Conservation (phyloP, 2,329 filamentous ascomycete species). For the Colletotrichum liriopes region DNA sequence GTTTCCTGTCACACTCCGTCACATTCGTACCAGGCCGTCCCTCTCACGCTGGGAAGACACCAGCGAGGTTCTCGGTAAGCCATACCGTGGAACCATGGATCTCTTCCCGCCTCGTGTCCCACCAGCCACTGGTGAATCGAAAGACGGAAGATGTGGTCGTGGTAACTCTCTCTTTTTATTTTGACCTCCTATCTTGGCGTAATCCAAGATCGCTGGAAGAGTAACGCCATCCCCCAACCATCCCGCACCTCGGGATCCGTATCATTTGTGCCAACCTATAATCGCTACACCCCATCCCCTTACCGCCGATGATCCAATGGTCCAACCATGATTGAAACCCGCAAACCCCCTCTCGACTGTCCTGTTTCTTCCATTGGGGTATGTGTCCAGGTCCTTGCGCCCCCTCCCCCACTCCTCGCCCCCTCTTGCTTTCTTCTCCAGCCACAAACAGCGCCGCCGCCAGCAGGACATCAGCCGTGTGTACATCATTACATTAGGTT, state of each 20-base stretch:
- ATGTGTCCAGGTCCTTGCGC: constrained; percentile 21
- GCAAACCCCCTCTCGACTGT: neutral
- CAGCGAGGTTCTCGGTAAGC: neutral
- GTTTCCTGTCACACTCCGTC: neutral
- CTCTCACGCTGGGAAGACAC: neutral
- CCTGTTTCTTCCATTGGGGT: constrained; percentile 11
- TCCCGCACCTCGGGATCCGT: neutral
- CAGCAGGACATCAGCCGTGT: constrained; percentile 38
- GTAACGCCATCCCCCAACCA: constrained; percentile 5
- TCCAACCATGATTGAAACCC: neutral
- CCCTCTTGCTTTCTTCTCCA: neutral
- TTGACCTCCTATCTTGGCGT: constrained; percentile 6
- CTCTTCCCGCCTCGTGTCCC: neutral
- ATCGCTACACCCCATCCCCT: neutral
- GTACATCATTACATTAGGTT: constrained; percentile 44
- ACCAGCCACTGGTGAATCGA: neutral
- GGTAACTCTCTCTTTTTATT: constrained; percentile 15
- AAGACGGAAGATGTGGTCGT: neutral
- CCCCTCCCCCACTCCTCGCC: neutral
- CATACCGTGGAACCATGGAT: neutral
- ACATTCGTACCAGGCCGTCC: neutral
- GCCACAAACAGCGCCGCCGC: constrained; percentile 41
- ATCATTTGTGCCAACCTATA: neutral
- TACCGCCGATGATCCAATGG: neutral
- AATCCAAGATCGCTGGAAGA: constrained; percentile 2